Base-by-base conservation (phyloP, 2,329 filamentous ascomycete species). In the Venturia carpophila region DNA sequence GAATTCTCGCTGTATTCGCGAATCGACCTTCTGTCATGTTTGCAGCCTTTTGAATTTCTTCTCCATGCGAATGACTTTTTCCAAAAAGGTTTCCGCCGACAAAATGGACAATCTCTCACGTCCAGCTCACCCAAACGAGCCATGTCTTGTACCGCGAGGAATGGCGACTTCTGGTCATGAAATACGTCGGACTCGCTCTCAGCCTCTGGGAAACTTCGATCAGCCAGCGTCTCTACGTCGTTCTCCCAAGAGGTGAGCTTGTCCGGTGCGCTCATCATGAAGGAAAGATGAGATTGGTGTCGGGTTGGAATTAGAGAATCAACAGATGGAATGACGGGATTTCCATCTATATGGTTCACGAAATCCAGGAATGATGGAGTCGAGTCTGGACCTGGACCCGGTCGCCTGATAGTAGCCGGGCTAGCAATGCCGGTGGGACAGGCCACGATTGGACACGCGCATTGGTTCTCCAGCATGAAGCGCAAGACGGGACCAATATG, bases 181-280 rank as follows among this genome's bases (percentile, higher is more conserved):
- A 64, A 64, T 30, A 27, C 47, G 7, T 64, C 49, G 5, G 63
- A 27, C 39, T 64, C 63, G 42, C 63, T 52, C 37, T 39, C 43
- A 9, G 27, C n/a, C 7, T 64, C 62, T 27, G 15, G n/a, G 21
- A 49, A 64, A 30, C 47, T 52, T 47, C 49, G 63, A 37, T 49
- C 49, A 42, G 37, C 49, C 34, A 49, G 24, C 13, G 63, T 41
- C n/a, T 64, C 63, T 4, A 64, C n/a, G 21, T 64, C 63, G 30
- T 58, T 19, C 21, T 64, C 63, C 30, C 52, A 58, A 5, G 52
- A 58, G 30, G 27, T 27, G 30, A 37, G 19, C 27, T 34, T 58
- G 27, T 11, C 9, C 30, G 52, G 52, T 11, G 30, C 30, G 30
- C 15, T 21, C 52, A 58, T 58, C 9, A 37, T 58, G 17, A 15